Base-by-base conservation (phyloP, 2,329 filamentous ascomycete species). In the Thermomyces lanuginosus region DNA sequence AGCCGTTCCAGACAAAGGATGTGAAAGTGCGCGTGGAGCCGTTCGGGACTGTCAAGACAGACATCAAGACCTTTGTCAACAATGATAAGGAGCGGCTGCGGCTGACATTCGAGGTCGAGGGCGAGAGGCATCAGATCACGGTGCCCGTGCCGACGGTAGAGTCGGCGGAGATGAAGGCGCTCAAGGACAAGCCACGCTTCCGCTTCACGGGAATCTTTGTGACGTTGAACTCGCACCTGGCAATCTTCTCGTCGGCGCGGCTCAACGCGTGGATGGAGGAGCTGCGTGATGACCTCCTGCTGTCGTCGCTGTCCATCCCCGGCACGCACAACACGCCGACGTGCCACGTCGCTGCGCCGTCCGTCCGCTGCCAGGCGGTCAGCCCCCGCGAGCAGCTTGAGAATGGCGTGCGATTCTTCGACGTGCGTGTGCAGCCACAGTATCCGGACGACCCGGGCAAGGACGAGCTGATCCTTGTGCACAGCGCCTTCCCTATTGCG, bases 251-350 rank as follows among this genome's bases (percentile, higher is more conserved):
- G 35, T 82, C 73, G 4, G 66, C 74, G 9, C 64, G 71, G 28
- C 66, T 84, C 26, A 49, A 71, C 35, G 56, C 63, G 28, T 92
- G 89, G 89, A 95, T 95, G 84, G 55, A 63, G 30, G 64, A 73
- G 34, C 63, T 95, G 21, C 61, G 66, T 33, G 69, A 84, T 43
- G 64, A 72, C 11, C 76, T 71, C 27, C 72, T 81, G 1, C 61
- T 95, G 4, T 78, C 80, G 1, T 66, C 76, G 2, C 69, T 98
- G 26, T 89, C 78, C 26, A 89, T 95, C 36, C 89, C 89, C 9
- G 89, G 89, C 36, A 93, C 89, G 0, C 89, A 98, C 61, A 95
- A 98, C 57, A 81, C 79, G 10, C 81, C 89, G 5, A 91, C 84
- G 6, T 76, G 70, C 56, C 66, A 91, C 60, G 66, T 70, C 25